These are phyloP conservation scores for Eleusine coracana DNA, from an alignment of 176 grass and related monocot species.

Conservation along the genomic window DNA sequence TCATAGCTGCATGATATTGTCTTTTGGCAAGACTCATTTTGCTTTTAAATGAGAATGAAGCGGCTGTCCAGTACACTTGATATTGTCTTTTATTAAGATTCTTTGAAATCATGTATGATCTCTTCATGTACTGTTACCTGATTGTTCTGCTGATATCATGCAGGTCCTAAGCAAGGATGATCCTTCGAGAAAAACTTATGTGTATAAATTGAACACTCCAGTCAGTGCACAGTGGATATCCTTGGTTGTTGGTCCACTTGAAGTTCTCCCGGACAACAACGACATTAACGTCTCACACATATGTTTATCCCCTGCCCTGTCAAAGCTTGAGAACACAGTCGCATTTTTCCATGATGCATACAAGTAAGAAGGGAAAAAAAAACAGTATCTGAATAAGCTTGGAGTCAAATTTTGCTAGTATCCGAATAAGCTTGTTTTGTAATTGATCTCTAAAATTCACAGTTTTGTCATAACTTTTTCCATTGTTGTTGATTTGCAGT, in stretches of 20 bases:
- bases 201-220: constrained; percentile 85
- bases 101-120: background rate
- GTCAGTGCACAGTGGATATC: constrained; percentile 96
- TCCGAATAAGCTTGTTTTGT: constrained; percentile 31
- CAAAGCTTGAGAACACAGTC: constrained; percentile 90
- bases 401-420: constrained; percentile 22
- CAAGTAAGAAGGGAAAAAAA: constrained; percentile 53
- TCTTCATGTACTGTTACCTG: constrained; percentile 31
- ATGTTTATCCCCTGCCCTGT: constrained; percentile 69
- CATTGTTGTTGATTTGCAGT: constrained; percentile 53
- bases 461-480: constrained; percentile 33
- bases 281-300: constrained; percentile 74
- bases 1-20: constrained; percentile 6
- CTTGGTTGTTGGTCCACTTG: constrained; percentile 85
- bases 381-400: background rate
- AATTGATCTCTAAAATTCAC: constrained; percentile 28
- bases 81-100: background rate
- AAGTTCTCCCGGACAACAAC: constrained; percentile 85
- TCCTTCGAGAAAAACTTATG: constrained; percentile 90
- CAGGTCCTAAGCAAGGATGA: constrained; percentile 93
- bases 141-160: constrained; percentile 40
- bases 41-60: constrained; percentile 10
- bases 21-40: constrained; percentile 17
- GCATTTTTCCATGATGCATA: constrained; percentile 86
- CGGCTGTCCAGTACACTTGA: constrained; percentile 1